Base-by-base conservation (phyloP, 164 flowering plant species). In the Vitis labrusca region DNA sequence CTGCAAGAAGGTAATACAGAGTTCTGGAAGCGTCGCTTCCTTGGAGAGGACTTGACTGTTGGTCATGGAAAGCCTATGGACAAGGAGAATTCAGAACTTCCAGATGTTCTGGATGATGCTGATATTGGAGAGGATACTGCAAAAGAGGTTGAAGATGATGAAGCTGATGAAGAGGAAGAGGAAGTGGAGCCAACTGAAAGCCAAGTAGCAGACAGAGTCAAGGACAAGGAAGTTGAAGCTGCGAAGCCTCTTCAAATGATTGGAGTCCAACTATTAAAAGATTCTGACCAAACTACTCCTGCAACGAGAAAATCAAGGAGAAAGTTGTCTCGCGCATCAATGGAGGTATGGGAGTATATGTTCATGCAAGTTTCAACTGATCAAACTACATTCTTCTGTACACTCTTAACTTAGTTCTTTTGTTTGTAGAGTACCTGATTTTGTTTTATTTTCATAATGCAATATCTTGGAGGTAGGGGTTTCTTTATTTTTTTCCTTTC, bases 1-100 rank as follows among this genome's bases (percentile, higher is more conserved):
- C 76, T 95, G 73, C 70, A 95, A 53, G 98, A 91, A 73, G 99
- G 98, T 61, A 80, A 95, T 74, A 95, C 98, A 68, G 99, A 95
- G 74, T 95, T 90, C 73, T 95, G 99, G 99, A 95, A 82, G 73
- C 89, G 89, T n/a, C 93, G 99, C 9, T 95, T 91, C 77, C 97
- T 95, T 56, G 98, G 97, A 64, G 98, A 95, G 82, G 93, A 80
- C 29, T 59, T 89, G 70, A 79, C 67, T 69, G 72, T 59, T 67
- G 72, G 77, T 66, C 76, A 71, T 51, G 79, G 63, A 37, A 80
- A 82, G 61, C 66, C 74, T 15, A 19, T 69, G 32, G 81, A 78
- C 14, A 64, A 30, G 17, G 84, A 73, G 23, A 76, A 83, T 50
- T 70, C 69, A 66, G 88, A 86, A 62, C 52, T 64, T 78, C 9